Evolutionary conservation across 139 green algal genomes (phyloP).

Genomic region (Diplosphaera chodatii): DNA sequence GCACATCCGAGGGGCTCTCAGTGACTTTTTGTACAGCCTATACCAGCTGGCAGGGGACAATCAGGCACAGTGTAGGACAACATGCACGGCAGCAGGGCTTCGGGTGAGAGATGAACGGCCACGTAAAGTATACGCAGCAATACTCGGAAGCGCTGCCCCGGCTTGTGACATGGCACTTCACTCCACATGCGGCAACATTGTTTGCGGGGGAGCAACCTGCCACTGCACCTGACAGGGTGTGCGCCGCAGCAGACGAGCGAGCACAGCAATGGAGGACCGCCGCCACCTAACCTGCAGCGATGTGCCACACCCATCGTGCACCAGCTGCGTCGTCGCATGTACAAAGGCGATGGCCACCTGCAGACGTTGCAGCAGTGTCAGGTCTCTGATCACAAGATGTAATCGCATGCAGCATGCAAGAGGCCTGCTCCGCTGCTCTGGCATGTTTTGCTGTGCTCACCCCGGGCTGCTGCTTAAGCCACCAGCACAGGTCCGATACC

Average conservation of each 20-base stretch:
- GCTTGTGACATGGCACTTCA: too few relatives aligned
- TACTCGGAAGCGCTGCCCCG: too few relatives aligned
- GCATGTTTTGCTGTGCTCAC: not conserved
- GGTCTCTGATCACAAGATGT: not conserved
- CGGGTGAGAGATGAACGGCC: too few relatives aligned
- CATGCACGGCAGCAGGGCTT: too few relatives aligned
- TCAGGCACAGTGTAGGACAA: too few relatives aligned
- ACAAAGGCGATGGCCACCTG: constrained; percentile 2
- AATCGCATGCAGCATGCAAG: not conserved
- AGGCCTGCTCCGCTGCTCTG: not conserved
- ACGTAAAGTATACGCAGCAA: too few relatives aligned
- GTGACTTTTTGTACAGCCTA: too few relatives aligned
- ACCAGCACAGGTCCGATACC: not conserved
- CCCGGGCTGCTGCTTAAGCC: not conserved
- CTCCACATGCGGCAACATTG: too few relatives aligned
- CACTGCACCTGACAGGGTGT: not conserved
- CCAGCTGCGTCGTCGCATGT: not conserved
- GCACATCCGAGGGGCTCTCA: too few relatives aligned
- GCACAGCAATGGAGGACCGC: constrained; percentile 1
- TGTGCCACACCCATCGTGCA: not conserved
- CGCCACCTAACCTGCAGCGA: not conserved
- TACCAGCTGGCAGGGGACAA: too few relatives aligned
- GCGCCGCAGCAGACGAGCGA: not conserved
- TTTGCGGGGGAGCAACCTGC: too few relatives aligned
- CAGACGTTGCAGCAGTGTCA: not conserved